Percentiles rank a stretch among this genome's conserved stretches.
Conservation (phyloP, 2,329 filamentous ascomycete genomes). For the Berkeleyomyces rouxiae region DNA sequence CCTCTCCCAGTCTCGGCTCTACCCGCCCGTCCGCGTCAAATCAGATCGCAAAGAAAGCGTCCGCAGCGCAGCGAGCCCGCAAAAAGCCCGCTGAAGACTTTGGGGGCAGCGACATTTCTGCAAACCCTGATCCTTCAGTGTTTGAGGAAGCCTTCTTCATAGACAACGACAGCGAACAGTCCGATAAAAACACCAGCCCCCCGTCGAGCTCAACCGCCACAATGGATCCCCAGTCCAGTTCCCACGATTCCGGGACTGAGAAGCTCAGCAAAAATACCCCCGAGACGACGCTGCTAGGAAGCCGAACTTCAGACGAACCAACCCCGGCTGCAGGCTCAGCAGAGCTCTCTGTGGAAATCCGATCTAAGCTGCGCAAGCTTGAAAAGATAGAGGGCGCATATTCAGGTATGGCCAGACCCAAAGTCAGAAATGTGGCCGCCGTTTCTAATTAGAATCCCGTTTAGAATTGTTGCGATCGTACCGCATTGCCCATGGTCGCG, state of each 20-base stretch:
- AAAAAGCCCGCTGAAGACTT: conserved; percentile 16
- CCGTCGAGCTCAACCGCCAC: conserved; percentile 13
- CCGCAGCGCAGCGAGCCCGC: conserved; percentile 21
- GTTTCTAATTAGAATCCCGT: background rate
- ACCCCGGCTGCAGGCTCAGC: conserved; percentile 15
- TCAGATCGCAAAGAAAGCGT: conserved; percentile 14
- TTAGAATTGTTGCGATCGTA: conserved; percentile 81
- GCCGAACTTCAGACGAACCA: background rate
- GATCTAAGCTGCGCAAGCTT: conserved; percentile 62
- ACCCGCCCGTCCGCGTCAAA: conserved; percentile 22
- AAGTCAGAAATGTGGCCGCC: background rate
- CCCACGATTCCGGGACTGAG: background rate
- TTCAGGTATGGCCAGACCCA: conserved; percentile 40
- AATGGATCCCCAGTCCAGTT: background rate
- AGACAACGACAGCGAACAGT: conserved; percentile 47
- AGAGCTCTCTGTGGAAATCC: conserved; percentile 59
- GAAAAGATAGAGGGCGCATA: conserved; percentile 82
- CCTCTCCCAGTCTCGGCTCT: conserved; percentile 24
- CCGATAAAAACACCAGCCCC: conserved; percentile 35
- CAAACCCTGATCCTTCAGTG: conserved; percentile 65
- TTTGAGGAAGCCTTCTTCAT: conserved; percentile 78
- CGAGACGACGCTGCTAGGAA: background rate
- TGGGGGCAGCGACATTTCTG: conserved; percentile 23
- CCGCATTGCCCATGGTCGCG: conserved; percentile 72
- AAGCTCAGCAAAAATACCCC: background rate